phyloP scores from a whole-genome alignment of 2,329 filamentous ascomycete genomes.

The Thermochaetoides dissita region DNA sequence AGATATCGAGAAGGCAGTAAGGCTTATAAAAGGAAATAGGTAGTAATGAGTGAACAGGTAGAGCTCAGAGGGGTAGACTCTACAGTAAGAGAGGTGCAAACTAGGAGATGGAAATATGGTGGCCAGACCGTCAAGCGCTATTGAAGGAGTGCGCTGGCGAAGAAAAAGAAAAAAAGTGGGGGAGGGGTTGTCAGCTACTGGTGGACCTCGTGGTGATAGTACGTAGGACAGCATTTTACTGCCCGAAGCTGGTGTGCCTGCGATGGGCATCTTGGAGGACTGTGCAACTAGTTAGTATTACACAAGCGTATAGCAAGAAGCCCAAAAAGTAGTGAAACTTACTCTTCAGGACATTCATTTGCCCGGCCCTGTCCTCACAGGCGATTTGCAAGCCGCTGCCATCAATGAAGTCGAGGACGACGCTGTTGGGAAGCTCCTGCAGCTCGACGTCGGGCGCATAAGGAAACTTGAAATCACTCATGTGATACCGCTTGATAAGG shows the following conservation, averaged over 20 bases:
- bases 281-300: conserved; percentile 19
- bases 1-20: too few relatives aligned
- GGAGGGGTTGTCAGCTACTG: too few relatives aligned
- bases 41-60: too few relatives aligned
- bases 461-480: conserved; percentile 68
- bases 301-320: background rate
- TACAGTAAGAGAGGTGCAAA: too few relatives aligned
- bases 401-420: conserved; percentile 46
- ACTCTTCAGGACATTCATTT: conserved; percentile 41
- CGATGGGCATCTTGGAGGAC: conserved; percentile 28
- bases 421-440: conserved; percentile 84
- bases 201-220: too few relatives aligned
- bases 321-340: conserved; percentile 19
- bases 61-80: too few relatives aligned
- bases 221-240: background rate
- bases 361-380: conserved; percentile 47
- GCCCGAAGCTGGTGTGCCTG: conserved; percentile 11
- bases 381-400: conserved; percentile 50
- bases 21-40: too few relatives aligned
- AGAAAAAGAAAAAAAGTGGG: background rate
- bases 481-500: conserved; percentile 61
- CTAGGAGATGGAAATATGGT: too few relatives aligned
- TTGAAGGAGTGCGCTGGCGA: background rate
- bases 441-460: conserved; percentile 79
- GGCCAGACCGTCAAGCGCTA: too few relatives aligned